Percentiles rank a stretch among this genome's conserved stretches.
Evolutionary conservation across 148 eudicot genomes (phyloP).

Genomic region (Heliosperma pusillum): DNA sequence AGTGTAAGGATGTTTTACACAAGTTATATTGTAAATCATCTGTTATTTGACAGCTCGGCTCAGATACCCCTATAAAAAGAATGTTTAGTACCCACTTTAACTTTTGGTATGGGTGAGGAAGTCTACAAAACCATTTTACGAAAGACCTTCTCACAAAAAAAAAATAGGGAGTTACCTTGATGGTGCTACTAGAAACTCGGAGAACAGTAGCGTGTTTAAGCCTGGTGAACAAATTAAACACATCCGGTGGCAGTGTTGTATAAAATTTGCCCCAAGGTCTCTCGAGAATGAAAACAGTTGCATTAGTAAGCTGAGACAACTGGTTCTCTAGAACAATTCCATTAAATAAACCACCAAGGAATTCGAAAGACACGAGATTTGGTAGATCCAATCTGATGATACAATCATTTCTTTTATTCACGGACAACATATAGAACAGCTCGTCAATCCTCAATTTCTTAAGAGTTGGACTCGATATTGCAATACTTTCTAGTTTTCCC

Average conservation of each 20-base stretch:
- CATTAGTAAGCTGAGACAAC: constrained; percentile 29
- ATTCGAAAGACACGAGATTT: constrained; percentile 33
- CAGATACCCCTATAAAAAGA: not conserved
- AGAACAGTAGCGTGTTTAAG: constrained; percentile 27
- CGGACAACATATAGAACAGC: constrained; percentile 16
- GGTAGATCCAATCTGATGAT: constrained; percentile 38
- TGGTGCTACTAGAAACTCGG: constrained; percentile 30
- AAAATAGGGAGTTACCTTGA: constrained; percentile 30
- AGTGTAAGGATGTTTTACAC: too few relatives aligned
- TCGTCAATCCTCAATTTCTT: constrained; percentile 44
- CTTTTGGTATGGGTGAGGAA: too few relatives aligned
- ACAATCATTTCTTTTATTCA: constrained; percentile 32
- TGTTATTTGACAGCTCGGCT: too few relatives aligned
- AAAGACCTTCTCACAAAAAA: not conserved
- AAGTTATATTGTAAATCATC: too few relatives aligned
- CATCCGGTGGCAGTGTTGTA: constrained; percentile 22
- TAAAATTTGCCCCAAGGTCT: constrained; percentile 21
- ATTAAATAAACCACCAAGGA: constrained; percentile 35
- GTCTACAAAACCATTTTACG: too few relatives aligned
- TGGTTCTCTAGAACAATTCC: constrained; percentile 29
- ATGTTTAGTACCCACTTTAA: not conserved
- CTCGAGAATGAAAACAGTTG: constrained; percentile 30
- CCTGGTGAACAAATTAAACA: constrained; percentile 32
- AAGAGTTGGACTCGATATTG: constrained; percentile 36
- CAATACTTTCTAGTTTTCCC: constrained; percentile 34